These are phyloP conservation scores for Penicillium roqueforti DNA, from an alignment of 495 filamentous ascomycete species.

Conservation along the genomic window DNA sequence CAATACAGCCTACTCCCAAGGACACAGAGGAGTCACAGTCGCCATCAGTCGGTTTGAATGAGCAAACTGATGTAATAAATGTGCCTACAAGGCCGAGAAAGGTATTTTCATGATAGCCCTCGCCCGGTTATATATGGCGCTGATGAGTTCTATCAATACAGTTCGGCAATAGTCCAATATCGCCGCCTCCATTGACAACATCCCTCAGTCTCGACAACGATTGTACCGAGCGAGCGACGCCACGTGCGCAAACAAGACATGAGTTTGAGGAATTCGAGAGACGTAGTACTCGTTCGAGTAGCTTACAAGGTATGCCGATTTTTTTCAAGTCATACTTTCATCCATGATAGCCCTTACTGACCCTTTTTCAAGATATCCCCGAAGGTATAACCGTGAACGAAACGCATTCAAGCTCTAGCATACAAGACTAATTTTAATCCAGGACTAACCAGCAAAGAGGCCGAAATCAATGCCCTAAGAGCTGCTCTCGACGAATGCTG, in stretches of 20 bases:
- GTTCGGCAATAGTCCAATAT: constrained; percentile 41
- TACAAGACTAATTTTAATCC: constrained; percentile 10
- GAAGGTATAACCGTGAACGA: constrained; percentile 27
- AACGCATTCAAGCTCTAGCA: not conserved
- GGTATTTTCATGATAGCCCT: constrained; percentile 6
- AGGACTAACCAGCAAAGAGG: constrained; percentile 45
- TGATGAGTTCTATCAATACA: constrained; percentile 13
- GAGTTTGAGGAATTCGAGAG: constrained; percentile 59
- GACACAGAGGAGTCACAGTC: constrained; percentile 4
- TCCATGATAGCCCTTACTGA: constrained; percentile 17
- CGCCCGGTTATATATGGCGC: not conserved
- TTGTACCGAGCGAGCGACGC: constrained; percentile 67
- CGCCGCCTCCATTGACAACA: constrained; percentile 67
- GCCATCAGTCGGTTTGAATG: constrained; percentile 1
- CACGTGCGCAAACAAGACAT: constrained; percentile 73
- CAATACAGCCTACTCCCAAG: constrained; percentile 2
- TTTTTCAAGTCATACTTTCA: not conserved
- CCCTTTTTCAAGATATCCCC: constrained; percentile 37
- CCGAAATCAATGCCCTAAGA: constrained; percentile 69
- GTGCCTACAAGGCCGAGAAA: constrained; percentile 19
- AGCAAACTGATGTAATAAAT: not conserved
- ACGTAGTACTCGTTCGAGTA: constrained; percentile 48
- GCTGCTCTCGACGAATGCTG: constrained; percentile 84
- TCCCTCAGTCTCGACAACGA: constrained; percentile 59
- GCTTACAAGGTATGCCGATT: constrained; percentile 61